A percentile compares a stretch with the other conserved stretches of the same genome.
Evolutionary conservation across 2,329 filamentous ascomycete species (phyloP).

Genomic region (Tolypocladium amazonense): DNA sequence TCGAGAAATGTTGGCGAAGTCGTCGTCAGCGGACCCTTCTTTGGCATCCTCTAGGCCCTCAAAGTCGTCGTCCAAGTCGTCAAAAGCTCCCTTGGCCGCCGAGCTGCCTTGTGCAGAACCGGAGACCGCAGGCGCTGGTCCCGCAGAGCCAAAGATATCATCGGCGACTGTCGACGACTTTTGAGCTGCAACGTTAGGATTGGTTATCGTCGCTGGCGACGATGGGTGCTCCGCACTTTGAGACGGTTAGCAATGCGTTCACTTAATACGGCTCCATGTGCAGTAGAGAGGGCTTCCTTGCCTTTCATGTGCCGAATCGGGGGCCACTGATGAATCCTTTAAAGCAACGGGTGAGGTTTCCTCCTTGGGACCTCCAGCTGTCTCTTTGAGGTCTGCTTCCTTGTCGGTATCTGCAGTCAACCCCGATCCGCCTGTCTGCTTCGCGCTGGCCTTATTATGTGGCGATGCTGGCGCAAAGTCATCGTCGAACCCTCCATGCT

Average conservation of each 20-base stretch:
- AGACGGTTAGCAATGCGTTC: slow-evolving; percentile 3
- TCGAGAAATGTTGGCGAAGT: slow-evolving; percentile 64
- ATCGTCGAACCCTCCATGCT: slow-evolving; percentile 82
- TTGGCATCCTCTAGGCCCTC: slow-evolving; percentile 77
- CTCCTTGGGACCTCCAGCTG: neutral
- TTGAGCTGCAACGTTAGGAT: slow-evolving; percentile 7
- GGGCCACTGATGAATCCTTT: slow-evolving; percentile 5
- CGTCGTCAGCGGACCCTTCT: slow-evolving; percentile 68
- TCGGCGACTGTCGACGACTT: slow-evolving; percentile 23
- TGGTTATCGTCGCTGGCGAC: slow-evolving; percentile 20
- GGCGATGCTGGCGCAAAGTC: slow-evolving; percentile 66
- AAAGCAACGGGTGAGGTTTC: neutral
- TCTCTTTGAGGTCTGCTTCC: slow-evolving; percentile 6
- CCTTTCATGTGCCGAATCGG: slow-evolving; percentile 14
- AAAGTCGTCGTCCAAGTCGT: slow-evolving; percentile 71
- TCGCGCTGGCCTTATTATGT: slow-evolving; percentile 19
- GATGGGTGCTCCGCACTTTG: slow-evolving; percentile 17
- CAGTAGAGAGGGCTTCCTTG: slow-evolving; percentile 5
- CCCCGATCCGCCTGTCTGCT: neutral
- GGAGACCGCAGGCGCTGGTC: slow-evolving; percentile 13
- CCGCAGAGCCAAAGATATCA: slow-evolving; percentile 30
- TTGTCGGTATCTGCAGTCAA: slow-evolving; percentile 7
- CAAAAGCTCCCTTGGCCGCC: slow-evolving; percentile 45
- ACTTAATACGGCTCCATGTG: neutral
- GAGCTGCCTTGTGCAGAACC: slow-evolving; percentile 14